These are phyloP conservation scores for Pistacia vera DNA, from an alignment of 345 rosid species.

Conservation along the genomic window DNA sequence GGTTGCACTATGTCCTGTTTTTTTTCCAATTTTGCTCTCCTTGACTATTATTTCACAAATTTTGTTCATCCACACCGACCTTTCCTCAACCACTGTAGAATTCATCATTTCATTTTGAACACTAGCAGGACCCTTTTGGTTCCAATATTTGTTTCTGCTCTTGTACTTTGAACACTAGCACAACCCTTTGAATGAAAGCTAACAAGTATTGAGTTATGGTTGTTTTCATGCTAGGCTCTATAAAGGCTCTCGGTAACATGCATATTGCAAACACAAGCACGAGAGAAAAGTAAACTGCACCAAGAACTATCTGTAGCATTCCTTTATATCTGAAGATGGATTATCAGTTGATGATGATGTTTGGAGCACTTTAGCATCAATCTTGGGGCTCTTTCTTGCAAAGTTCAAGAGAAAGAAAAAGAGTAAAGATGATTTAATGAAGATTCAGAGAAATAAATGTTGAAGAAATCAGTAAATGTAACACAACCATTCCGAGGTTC, in stretches of 20 bases:
- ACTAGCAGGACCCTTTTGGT: background rate
- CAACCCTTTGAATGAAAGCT: background rate
- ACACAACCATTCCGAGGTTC: background rate
- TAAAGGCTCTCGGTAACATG: background rate
- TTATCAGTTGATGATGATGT: constrained; percentile 1
- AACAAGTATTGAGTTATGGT: background rate
- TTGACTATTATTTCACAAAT: background rate
- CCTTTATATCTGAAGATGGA: background rate
- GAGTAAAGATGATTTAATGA: background rate
- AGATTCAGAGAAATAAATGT: background rate
- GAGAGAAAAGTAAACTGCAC: background rate
- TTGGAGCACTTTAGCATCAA: background rate
- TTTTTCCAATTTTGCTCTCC: too few species aligned
- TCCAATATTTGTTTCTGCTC: background rate
- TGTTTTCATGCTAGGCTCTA: too few species aligned
- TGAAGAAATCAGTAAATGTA: background rate
- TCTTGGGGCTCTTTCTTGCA: background rate
- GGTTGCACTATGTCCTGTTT: too few species aligned
- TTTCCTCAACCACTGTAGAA: background rate
- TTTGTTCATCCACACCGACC: background rate
- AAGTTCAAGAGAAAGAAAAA: constrained; percentile 1
- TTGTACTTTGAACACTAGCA: too few species aligned
- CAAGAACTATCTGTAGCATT: background rate
- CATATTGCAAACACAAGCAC: background rate
- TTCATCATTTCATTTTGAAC: background rate